Conservation (phyloP, 2,329 filamentous ascomycete species). For the Colletotrichum sp. region DNA sequence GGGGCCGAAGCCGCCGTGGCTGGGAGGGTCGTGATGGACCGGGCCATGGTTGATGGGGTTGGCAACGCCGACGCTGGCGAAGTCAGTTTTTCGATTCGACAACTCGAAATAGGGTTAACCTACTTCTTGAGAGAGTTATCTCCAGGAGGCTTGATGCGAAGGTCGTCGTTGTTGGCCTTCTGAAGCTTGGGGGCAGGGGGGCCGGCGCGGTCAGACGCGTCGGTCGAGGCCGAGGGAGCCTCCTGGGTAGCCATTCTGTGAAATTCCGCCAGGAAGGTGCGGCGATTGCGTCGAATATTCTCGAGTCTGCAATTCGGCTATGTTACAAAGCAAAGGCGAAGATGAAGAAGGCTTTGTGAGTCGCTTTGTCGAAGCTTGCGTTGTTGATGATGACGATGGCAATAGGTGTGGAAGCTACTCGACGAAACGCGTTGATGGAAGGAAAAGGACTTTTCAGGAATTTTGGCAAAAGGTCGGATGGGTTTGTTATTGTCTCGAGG, state of each 20-base stretch:
- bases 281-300: neutral
- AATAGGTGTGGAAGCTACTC: neutral
- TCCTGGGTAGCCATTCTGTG: neutral
- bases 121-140: neutral
- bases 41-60: neutral
- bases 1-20: neutral
- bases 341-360: neutral
- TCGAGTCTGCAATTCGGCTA: neutral
- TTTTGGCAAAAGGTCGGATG: neutral
- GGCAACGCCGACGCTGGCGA: neutral
- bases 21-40: neutral
- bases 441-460: neutral
- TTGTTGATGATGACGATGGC: neutral
- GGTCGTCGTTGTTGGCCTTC: neutral
- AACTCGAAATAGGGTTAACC: fast-evolving
- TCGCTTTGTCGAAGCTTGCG: neutral
- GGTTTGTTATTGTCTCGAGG: neutral
- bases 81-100: fast-evolving
- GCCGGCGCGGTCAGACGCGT: neutral
- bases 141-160: neutral
- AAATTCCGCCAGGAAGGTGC: fast-evolving
- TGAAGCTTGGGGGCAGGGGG: neutral
- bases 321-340: neutral
- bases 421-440: neutral
- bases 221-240: neutral